These are phyloP conservation scores for Monilinia vaccinii-corymbosi DNA, from an alignment of 2,329 filamentous ascomycete genomes.

Conservation along the genomic window DNA sequence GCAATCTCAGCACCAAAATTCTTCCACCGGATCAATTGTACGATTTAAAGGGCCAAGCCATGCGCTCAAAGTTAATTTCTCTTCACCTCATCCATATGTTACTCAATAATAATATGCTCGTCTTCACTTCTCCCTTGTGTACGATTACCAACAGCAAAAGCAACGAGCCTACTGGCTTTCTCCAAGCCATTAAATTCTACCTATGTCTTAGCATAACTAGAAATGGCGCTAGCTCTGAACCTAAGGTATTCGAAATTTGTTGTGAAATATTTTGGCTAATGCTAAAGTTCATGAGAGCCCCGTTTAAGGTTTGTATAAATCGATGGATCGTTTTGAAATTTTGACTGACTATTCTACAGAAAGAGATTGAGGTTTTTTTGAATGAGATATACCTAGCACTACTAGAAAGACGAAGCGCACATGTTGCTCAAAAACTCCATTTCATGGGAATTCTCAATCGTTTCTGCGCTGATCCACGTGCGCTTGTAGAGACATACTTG, in stretches of 20 bases:
- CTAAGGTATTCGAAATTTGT: constrained; percentile 87
- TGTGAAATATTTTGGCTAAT: constrained; percentile 98
- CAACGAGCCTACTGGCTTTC: constrained; percentile 79
- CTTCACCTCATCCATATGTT: constrained; percentile 92
- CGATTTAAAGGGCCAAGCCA: constrained; percentile 86
- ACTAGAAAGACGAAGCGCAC: constrained; percentile 77
- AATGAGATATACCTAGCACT: constrained; percentile 96
- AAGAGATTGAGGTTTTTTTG: constrained; percentile 95
- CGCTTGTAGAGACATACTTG: constrained; percentile 87
- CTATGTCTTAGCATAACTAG: constrained; percentile 89
- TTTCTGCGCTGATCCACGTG: constrained; percentile 75
- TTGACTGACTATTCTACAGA: constrained; percentile 40
- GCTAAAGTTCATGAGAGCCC: constrained; percentile 84
- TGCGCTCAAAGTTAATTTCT: constrained; percentile 94
- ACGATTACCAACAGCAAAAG: constrained; percentile 87
- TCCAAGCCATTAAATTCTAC: constrained; percentile 95
- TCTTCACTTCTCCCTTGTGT: constrained; percentile 86
- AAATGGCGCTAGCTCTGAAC: constrained; percentile 89
- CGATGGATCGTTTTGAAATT: not conserved
- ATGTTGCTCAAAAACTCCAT: constrained; percentile 83
- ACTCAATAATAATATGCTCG: constrained; percentile 83
- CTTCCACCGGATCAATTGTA: constrained; percentile 84
- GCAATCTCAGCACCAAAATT: constrained; percentile 90
- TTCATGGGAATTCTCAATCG: constrained; percentile 81
- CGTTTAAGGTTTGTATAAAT: constrained; percentile 64